Base-by-base conservation (phyloP, 306 rosid species). In the Boehmeria nivea region DNA sequence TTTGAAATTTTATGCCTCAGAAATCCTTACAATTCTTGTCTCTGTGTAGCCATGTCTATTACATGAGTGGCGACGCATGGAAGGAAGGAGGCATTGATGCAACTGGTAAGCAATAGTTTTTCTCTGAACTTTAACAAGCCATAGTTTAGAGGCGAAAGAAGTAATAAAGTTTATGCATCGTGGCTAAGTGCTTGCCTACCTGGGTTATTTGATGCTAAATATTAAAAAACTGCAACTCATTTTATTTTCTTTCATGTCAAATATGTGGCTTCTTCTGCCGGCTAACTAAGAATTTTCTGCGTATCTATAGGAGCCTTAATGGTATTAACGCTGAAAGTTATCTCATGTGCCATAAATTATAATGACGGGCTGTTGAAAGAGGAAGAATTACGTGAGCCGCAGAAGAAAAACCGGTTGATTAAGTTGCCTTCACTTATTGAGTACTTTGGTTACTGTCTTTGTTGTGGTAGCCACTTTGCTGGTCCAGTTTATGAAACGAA, bases 51-150 rank as follows among this genome's bases (percentile, higher is more conserved):
- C 98, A 93, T 77, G 80, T 88, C 54, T 85, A 71, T 79, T 93
- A 93, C 80, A 93, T 93, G 99, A 93, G 99, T 62, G 99, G 99
- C 43, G 99, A 93, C 50, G 93, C 95, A 60, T 93, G 99, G 99
- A 93, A 93, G 72, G 99, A 85, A 73, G 99, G 99, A 54, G 99
- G 99, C 46, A 93, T 93, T 44, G 99, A 93, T 79, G 94, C 84
- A 68, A 93, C 99, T 51, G 99, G 99, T 93, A 63, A 85, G 86
- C 24, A 58, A 43, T 15, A 13, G 38, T 49, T 70, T 48, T 66
- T 49, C n/a, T n/a, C n/a, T n/a, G n/a, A n/a, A n/a, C n/a, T n/a
- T n/a, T n/a, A n/a, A n/a, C n/a, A n/a, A n/a, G n/a, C n/a, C 23
- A 3, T 46, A 45, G 21, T 51, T 28, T 51, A 51, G 40, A 6